phyloP scores from a whole-genome alignment of 2,329 filamentous ascomycete genomes.

The Pyrenophora graminea region DNA sequence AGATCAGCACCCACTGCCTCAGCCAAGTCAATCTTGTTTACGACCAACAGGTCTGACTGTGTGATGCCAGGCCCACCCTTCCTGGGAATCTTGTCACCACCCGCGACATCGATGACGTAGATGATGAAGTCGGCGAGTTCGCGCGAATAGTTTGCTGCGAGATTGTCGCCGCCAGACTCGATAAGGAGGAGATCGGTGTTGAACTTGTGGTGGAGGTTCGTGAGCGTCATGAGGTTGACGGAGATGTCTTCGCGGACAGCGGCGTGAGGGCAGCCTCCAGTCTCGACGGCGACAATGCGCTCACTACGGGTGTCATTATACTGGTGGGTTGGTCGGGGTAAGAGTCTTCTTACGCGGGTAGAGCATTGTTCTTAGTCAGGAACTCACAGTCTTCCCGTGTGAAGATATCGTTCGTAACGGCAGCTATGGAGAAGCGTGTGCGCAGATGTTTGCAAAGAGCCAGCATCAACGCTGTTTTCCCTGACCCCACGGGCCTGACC shows the following conservation, averaged over 20 bases:
- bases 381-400: constrained; percentile 98
- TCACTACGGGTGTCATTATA: constrained; percentile 34
- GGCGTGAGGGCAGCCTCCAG: constrained; percentile 94
- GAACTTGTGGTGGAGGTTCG: constrained; percentile 83
- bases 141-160: constrained; percentile 93
- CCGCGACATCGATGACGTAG: constrained; percentile 96
- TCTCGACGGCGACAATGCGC: constrained; percentile 95
- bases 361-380: constrained; percentile 81
- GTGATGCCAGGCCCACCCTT: constrained; percentile 98
- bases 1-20: constrained; percentile 89
- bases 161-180: constrained; percentile 93
- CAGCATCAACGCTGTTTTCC: constrained; percentile 97
- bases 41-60: constrained; percentile 87
- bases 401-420: constrained; percentile 99
- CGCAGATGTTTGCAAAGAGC: constrained; percentile 86
- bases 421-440: constrained; percentile 80
- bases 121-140: constrained; percentile 97
- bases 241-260: constrained; percentile 97
- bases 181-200: constrained; percentile 84
- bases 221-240: constrained; percentile 88
- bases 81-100: constrained; percentile 93
- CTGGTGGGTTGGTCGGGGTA: not conserved
- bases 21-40: constrained; percentile 97
- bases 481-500: constrained; percentile 85
- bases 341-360: constrained; percentile 62